Base-by-base conservation (phyloP, 192 early-diverging fungal species). In the Coemansia pectinata region DNA sequence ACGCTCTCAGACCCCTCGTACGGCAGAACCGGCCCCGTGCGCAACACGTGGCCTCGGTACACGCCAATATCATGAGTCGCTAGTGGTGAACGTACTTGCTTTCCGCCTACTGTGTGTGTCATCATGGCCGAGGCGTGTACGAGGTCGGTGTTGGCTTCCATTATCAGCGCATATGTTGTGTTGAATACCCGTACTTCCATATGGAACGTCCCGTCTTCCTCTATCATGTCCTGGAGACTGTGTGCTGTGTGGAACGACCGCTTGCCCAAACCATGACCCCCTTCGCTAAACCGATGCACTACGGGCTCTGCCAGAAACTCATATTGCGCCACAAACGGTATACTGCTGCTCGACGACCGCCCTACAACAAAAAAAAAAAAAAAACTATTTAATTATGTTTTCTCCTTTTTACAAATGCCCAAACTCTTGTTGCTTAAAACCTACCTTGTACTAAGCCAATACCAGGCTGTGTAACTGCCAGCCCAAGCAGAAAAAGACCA, bases 131-230 rank as follows among this genome's bases (percentile, higher is more conserved):
- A 70, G 1, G 90, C 87, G 70, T 93, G 90, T 52, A 93, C 70
- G 41, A 93, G 65, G 68, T 91, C 90, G 15, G 76, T 59, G 73
- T 93, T 93, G 29, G 89, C 90, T 67, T 88, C 85, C 25, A 93
- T 76, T 44, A 91, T 67, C 44, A 93, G 73, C 52, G 72, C 67
- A 60, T 91, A 91, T 1, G 90, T 90, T 25, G 81, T 83, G 71
- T 91, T 90, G 82, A 79, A 91, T 25, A 88, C 88, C 8, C 62
- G 73, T 41, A 93, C 77, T 31, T 84, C 68, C 3, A 91, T 41
- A 41, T 88, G 85, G 48, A 90, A 73, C 19, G 73, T 85, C 39
- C 87, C 91, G 63, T 55, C 52, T 0, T 15, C 52, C 2, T 68
- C 67, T 12, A 84, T 69, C 76, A 84, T 79, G 55, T 73, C 47